Conservation (phyloP, 129 eudicot species). For the Centaurea solstitialis region DNA sequence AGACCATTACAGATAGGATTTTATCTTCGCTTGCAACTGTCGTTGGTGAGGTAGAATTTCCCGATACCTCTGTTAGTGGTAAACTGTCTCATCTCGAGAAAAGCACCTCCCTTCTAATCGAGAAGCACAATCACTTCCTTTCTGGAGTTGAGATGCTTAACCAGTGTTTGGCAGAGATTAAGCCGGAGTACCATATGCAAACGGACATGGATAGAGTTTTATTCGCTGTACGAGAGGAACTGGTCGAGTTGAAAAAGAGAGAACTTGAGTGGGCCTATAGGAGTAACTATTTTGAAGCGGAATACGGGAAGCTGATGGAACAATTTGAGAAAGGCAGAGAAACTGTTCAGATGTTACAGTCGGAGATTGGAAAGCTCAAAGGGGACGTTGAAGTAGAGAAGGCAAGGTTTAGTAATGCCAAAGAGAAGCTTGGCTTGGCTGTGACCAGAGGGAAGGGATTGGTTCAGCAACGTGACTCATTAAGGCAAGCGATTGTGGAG, state of each 20-base stretch:
- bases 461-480: slow-evolving; percentile 83
- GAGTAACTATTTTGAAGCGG: slow-evolving; percentile 50
- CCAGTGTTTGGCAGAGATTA: slow-evolving; percentile 47
- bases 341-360: slow-evolving; percentile 41
- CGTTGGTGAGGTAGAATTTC: slow-evolving; percentile 35
- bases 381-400: slow-evolving; percentile 78
- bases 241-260: slow-evolving; percentile 48
- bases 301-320: slow-evolving; percentile 43
- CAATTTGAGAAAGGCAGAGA: slow-evolving; percentile 46
- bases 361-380: slow-evolving; percentile 48
- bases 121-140: slow-evolving; percentile 54
- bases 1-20: slow-evolving; percentile 45
- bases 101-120: slow-evolving; percentile 36
- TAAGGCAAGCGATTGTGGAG: slow-evolving; percentile 65
- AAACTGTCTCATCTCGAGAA: slow-evolving; percentile 61
- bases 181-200: slow-evolving; percentile 43
- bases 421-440: slow-evolving; percentile 86
- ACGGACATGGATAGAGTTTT: slow-evolving; percentile 46
- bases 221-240: slow-evolving; percentile 41
- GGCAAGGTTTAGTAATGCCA: slow-evolving; percentile 56
- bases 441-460: slow-evolving; percentile 84
- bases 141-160: slow-evolving; percentile 54
- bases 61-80: slow-evolving; percentile 43
- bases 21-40: slow-evolving; percentile 38
- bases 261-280: slow-evolving; percentile 53